Base-by-base conservation (phyloP, 1,284 basidiomycete genomes). In the Porodaedalea pini region DNA sequence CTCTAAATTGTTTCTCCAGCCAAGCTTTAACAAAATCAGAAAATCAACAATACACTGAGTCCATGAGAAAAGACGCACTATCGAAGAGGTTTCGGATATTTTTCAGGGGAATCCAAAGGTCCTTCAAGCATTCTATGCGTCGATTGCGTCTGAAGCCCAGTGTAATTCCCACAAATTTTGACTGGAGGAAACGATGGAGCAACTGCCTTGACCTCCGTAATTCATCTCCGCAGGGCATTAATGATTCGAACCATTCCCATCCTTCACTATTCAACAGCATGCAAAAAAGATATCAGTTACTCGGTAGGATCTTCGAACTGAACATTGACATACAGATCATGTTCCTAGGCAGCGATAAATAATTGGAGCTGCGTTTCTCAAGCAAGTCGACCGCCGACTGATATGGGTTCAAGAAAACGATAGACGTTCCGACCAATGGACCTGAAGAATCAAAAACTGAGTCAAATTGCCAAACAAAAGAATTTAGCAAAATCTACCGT, bases 401-500 rank as follows among this genome's bases (percentile, higher is more conserved):
- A n/a, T 54, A 56, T 4, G 62, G 61, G 37, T 65, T 68, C 19
- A 68, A 34, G n/a, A 67, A 40, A 10, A 67, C 27, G 36, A 63
- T 59, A 10, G 54, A 54, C 45, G 62, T 52, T 8, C 64, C 65
- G 10, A 65, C n/a, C n/a, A n/a, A n/a, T n/a, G n/a, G n/a, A n/a
- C n/a, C n/a, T n/a, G n/a, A n/a, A n/a, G n/a, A n/a, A n/a, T n/a
- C n/a, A n/a, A n/a, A n/a, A n/a, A n/a, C n/a, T n/a, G n/a, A n/a
- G n/a, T n/a, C n/a, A n/a, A n/a, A n/a, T n/a, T n/a, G n/a, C n/a
- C n/a, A n/a, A n/a, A n/a, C n/a, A n/a, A n/a, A n/a, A n/a, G n/a
- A n/a, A n/a, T n/a, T n/a, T n/a, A n/a, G n/a, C n/a, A n/a, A n/a
- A n/a, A n/a, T n/a, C n/a, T 47, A 56, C 62, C 62, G 53, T 63